Percentiles rank a stretch among this genome's conserved stretches.
Conservation (phyloP, 306 rosid genomes). For the Cicer bijugum region DNA sequence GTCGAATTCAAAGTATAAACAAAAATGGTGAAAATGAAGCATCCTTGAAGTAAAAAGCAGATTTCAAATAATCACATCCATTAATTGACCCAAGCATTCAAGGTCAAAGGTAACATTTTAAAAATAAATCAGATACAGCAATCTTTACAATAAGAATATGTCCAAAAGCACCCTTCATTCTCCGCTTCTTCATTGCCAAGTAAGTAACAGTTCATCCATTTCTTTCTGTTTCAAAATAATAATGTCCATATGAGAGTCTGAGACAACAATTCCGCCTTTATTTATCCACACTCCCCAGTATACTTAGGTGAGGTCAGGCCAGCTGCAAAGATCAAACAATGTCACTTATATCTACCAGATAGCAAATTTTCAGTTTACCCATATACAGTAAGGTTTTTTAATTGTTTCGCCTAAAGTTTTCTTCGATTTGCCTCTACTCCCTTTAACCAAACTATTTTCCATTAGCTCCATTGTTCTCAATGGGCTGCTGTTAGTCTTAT, state of each 20-base stretch:
- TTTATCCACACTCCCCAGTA: not conserved
- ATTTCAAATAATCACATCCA: not conserved
- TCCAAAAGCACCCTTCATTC: slow-evolving; percentile 8
- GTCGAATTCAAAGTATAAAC: not conserved
- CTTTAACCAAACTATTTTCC: not conserved
- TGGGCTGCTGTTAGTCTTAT: not conserved
- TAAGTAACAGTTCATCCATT: not conserved
- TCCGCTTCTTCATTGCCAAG: not conserved
- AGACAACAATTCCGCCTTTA: not conserved
- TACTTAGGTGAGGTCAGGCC: not conserved
- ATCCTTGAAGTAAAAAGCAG: slow-evolving; percentile 15
- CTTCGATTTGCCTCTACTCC: slow-evolving; percentile 6
- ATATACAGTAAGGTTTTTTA: not conserved
- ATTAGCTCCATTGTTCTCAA: slow-evolving; percentile 14
- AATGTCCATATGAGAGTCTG: not conserved
- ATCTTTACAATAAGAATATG: not conserved
- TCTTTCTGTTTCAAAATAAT: slow-evolving; percentile 7
- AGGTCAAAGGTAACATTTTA: not conserved
- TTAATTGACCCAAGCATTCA: not conserved
- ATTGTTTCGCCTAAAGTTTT: not conserved
- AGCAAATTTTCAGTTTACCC: not conserved
- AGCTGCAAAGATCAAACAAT: slow-evolving; percentile 9
- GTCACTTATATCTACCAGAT: not conserved
- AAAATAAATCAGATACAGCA: not conserved
- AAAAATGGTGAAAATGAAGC: not conserved